Evolutionary conservation across 1,284 basidiomycete genomes (phyloP).

Genomic region (Vanrija sp.): DNA sequence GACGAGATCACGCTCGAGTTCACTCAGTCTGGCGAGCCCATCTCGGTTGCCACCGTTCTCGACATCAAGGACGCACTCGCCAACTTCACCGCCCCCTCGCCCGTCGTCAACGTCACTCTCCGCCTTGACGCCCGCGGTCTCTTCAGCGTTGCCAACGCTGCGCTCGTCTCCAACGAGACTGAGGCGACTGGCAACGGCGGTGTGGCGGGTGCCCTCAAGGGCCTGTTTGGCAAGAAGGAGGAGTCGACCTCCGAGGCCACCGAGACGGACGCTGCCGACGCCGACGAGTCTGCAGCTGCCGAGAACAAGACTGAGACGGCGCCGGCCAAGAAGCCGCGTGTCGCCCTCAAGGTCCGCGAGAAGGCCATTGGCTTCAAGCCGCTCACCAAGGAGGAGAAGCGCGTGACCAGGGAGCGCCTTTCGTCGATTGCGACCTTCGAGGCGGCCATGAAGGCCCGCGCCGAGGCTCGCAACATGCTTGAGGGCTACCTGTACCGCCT

Average conservation of each 20-base stretch:
- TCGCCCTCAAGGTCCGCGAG: conserved; percentile 59
- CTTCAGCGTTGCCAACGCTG: conserved; percentile 65
- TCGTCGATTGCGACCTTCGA: conserved; percentile 75
- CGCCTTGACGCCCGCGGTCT: conserved; percentile 78
- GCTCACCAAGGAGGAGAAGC: conserved; percentile 70
- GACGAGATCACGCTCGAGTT: conserved; percentile 71
- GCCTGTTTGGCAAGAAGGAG: conserved; percentile 65
- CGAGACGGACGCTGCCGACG: conserved; percentile 48
- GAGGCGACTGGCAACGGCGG: conserved; percentile 72
- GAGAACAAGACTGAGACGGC: conserved; percentile 14
- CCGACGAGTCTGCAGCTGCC: conserved; percentile 49
- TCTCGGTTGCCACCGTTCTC: conserved; percentile 29
- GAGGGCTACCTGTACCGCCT: conserved; percentile 90
- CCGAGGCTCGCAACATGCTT: conserved; percentile 86
- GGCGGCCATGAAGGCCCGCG: conserved; percentile 67
- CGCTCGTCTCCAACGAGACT: conserved; percentile 58
- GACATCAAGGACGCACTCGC: conserved; percentile 33
- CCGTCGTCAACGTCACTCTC: conserved; percentile 71
- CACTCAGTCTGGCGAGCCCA: conserved; percentile 54
- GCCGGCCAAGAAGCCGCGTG: conserved; percentile 32
- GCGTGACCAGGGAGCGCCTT: conserved; percentile 64
- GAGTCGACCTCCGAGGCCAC: conserved; percentile 37
- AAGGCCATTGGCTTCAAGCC: conserved; percentile 64
- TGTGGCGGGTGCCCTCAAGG: conserved; percentile 71
- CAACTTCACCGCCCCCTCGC: conserved; percentile 42